Base-by-base conservation (phyloP, 139 green algal genomes). In the Ettlia oleoabundans region DNA sequence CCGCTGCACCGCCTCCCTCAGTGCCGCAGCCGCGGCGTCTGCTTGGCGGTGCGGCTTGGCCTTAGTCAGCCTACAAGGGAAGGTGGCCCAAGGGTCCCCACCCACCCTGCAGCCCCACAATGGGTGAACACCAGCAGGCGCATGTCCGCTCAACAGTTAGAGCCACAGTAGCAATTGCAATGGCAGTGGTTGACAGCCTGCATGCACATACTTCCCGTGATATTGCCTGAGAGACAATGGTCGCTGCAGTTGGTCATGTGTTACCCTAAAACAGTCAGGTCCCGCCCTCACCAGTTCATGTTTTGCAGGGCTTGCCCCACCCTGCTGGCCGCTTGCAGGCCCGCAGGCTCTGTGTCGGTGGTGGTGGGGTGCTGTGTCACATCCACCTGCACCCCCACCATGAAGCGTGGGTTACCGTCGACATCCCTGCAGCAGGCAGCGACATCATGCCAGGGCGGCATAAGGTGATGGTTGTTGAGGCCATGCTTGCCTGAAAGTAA, bases 361-460 rank as follows among this genome's bases (percentile, higher is more conserved):
- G 84, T 81, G 24, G 82, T 86, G 10, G 87, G 33, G 78, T 86
- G 69, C 21, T 79, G 73, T 38, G 89, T 93, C 22, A 96, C 91
- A 72, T 95, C 93, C 47, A 95, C 85, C 83, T 97, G 94, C 64
- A 99, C 95, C 21, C 96, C 96, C 35, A 99, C 92, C 79, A 97
- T 94, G 91, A 98, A 99, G 37, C 93, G 88, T 13, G 95, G 86
- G 8, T 84, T 87, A 41, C 93, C 95, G 38, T 95, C 89, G 41
- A 91, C 86, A 85, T 97, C 94, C 69, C 87, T 86, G 74, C 37
- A 52, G 0, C 7, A 15, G 41, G n/a, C n/a, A n/a, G n/a, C n/a
- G n/a, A n/a, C n/a, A n/a, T n/a, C n/a, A n/a, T n/a, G n/a, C n/a
- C n/a, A n/a, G n/a, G n/a, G n/a, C 28, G 9, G 28, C 5, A 22